Evolutionary conservation across 805 yeast genomes (phyloP), one percentile per base, ranked within the genome.

Genomic region (Kodamaea kaohsiungensis): DNA sequence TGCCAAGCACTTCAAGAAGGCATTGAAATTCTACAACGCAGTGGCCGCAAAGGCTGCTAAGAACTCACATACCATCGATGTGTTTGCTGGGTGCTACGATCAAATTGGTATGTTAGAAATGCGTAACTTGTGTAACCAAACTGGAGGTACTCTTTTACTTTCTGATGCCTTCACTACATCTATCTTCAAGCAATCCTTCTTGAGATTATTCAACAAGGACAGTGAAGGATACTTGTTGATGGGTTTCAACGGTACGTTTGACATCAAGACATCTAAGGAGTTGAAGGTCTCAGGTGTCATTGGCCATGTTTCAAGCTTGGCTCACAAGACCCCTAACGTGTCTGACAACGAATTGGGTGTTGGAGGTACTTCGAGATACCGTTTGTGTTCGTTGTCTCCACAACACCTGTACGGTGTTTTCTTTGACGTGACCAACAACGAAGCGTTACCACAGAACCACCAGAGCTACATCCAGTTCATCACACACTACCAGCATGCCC

Each of bases 121-220:
- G 98, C 88, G 91, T 73, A 79, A 86, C 55, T 76, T 93, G 59
- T 83, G 96, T 55, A 88, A 89, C 71, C 79, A 83, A 61, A 91
- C 97, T 7, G 98, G 98, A 59, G 98, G 98, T 73, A 87, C 88
- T 18, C 74, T 93, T 56, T 84, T 93, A 43, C 83, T 92, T 63
- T 82, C 96, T 2, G 98, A 92, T 76, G 91, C 97, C 9, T 93
- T 93, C 77, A 91, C 96, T 43, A 92, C 98, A 12, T 87, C 97
- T 7, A 91, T 92, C 61, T 92, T 92, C 80, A 91, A 91, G 70
- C 96, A 92, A 74, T 88, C 96, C 13, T 88, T 89, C 72, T 83
- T 90, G 69, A 87, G 96, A 68, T 79, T 91, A 61, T 95, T 92
- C 77, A 80, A 83, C 63, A 91, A 89, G 67, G 98, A 95, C 69